Evolutionary conservation across 1,284 basidiomycete genomes (phyloP).

Genomic region (Ceratobasidium sp.): DNA sequence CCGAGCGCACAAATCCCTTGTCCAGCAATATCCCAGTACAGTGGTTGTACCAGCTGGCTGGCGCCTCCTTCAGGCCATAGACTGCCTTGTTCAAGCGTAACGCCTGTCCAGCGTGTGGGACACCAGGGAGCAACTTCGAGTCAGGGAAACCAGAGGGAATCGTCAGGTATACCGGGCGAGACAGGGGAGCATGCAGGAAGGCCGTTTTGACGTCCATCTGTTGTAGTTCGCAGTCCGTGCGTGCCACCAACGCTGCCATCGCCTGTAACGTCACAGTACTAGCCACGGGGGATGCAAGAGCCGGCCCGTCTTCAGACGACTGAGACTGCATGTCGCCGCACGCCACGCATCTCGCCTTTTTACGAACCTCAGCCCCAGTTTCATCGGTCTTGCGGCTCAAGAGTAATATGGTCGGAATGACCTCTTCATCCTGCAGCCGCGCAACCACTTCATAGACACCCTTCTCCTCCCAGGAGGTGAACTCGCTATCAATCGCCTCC

Average conservation of each 20-base stretch:
- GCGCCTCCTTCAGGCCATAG: neutral
- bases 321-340: conserved; percentile 56
- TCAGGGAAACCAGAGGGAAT: conserved; percentile 40
- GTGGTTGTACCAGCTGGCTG: neutral
- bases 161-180: conserved; percentile 46
- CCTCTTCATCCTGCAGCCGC: neutral
- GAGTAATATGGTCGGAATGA: neutral
- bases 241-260: conserved; percentile 54
- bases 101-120: neutral
- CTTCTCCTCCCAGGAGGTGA: neutral
- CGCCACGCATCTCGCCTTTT: conserved; percentile 56
- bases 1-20: neutral
- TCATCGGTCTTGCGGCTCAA: conserved; percentile 52
- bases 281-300: conserved; percentile 56
- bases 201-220: conserved; percentile 57
- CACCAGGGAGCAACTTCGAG: neutral
- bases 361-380: conserved; percentile 48
- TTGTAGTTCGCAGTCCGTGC: conserved; percentile 51
- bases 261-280: conserved; percentile 51
- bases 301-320: conserved; percentile 55
- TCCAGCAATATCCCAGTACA: neutral
- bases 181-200: conserved; percentile 49
- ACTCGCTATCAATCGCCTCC: neutral
- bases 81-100: neutral
- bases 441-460: neutral